Conservation (phyloP, 2,329 filamentous ascomycete genomes). For the Dothistroma septosporum region DNA sequence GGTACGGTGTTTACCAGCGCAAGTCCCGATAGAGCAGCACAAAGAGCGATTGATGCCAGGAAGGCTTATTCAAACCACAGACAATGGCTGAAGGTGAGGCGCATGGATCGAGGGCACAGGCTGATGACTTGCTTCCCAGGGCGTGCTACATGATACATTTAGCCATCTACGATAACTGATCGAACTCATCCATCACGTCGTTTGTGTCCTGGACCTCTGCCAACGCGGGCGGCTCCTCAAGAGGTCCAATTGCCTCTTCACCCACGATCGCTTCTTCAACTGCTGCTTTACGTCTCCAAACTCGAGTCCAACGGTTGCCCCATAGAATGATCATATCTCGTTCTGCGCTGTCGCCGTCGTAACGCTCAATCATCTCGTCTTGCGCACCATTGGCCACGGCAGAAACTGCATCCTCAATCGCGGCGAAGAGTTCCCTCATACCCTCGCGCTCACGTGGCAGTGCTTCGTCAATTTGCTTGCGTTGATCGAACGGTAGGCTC, state of each 20-base stretch:
- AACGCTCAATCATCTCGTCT: conserved; percentile 69
- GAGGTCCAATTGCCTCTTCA: conserved; percentile 51
- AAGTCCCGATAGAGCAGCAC: no score
- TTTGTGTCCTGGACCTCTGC: conserved; percentile 18
- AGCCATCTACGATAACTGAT: conserved; percentile 25
- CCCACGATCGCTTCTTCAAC: conserved; percentile 74
- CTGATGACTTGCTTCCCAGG: not conserved
- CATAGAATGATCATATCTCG: conserved; percentile 69
- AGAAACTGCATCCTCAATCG: conserved; percentile 72
- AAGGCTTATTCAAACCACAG: no score
- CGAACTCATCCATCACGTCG: conserved; percentile 30
- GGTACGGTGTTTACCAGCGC: no score
- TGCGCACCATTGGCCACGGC: conserved; percentile 69
- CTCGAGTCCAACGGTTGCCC: conserved; percentile 81
- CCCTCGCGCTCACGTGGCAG: conserved; percentile 64
- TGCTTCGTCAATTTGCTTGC: conserved; percentile 61
- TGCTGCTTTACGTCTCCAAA: conserved; percentile 74
- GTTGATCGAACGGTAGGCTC: conserved; percentile 53
- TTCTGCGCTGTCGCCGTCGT: conserved; percentile 54
- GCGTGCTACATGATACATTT: not conserved
- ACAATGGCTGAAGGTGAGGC: no score
- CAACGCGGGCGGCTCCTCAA: conserved; percentile 31
- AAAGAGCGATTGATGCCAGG: no score
- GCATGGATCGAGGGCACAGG: no score
- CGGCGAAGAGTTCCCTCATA: conserved; percentile 74